Evolutionary conservation across 2,329 filamentous ascomycete genomes (phyloP), one percentile per base, ranked within the genome.

Genomic region (Bipolaris oryzae): DNA sequence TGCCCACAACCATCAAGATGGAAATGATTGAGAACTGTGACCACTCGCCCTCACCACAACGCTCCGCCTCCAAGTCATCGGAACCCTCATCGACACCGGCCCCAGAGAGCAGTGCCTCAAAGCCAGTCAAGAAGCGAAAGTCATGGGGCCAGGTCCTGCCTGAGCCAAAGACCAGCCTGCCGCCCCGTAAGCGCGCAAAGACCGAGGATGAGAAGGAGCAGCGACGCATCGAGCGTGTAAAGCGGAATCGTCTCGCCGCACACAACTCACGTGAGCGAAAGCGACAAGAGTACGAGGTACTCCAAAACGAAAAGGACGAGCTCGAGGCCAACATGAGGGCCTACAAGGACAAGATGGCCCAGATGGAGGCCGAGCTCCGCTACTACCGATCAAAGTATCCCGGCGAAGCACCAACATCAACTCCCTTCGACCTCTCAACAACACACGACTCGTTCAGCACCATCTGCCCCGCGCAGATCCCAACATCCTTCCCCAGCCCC

Each of bases 161-260:
- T 16, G 91, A 96, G 74, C 95, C 95, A 41, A 98, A 97, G 85
- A 98, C 95, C 31, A 96, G 94, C 73, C 87, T 98, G 7, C 94
- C 94, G 59, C 94, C 94, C 37, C 89, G 93, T 66, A 99, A 99
- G 86, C 92, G 95, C 61, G 95, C 95, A 69, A 99, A 98, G 85
- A 99, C 95, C 2, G 94, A 96, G 71, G 95, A 97, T 72, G 95
- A 99, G 79, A 99, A 99, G 81, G 95, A 98, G 79, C 95, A 99
- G 78, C 90, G 95, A 42, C 90, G 95, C 60, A 96, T 98, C 53
- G 95, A 99, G 82, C 91, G 95, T 61, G 95, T 99, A 64, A 91
- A 98, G 69, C 89, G 95, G 42, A 99, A 99, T 75, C 91, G 95
- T 64, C 91, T 93, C 57, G 95, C 95, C 43, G 95, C 95, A 38